Conservation (phyloP, 768 basidiomycete species). For the Boletus rubroflammeus region DNA sequence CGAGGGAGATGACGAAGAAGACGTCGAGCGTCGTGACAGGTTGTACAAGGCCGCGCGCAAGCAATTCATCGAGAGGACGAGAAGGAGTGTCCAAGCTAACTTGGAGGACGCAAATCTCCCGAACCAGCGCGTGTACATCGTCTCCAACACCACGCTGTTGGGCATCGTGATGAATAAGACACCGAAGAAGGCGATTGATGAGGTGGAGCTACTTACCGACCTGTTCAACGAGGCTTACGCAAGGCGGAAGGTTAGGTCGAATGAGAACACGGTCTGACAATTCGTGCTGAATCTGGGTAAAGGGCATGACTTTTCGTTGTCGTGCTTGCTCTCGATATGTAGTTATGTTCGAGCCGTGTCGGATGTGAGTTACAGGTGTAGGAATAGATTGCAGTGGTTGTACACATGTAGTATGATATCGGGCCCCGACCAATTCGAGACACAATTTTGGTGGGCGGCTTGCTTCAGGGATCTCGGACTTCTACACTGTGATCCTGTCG, state of each 20-base stretch:
- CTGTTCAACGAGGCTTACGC: background rate
- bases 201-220: conserved; percentile 1
- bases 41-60: conserved; percentile 7
- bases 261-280: background rate
- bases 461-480: background rate
- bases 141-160: conserved; percentile 15
- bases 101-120: conserved; percentile 17
- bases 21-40: background rate
- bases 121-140: conserved; percentile 24
- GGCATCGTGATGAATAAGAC: conserved; percentile 10
- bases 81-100: conserved; percentile 11
- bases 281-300: background rate
- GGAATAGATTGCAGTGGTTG: too few relatives aligned
- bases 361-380: background rate
- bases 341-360: background rate
- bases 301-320: background rate
- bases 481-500: too few relatives aligned
- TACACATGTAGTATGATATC: too few relatives aligned
- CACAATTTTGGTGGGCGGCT: background rate
- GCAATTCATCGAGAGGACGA: conserved; percentile 9
- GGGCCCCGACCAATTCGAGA: too few relatives aligned
- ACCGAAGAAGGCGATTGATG: conserved; percentile 5
- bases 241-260: background rate
- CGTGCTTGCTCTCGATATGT: background rate
- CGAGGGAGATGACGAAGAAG: background rate